Evolutionary conservation across 257 asterid species (phyloP), one percentile per base, ranked within the genome.

Genomic region (Echites panduratus): DNA sequence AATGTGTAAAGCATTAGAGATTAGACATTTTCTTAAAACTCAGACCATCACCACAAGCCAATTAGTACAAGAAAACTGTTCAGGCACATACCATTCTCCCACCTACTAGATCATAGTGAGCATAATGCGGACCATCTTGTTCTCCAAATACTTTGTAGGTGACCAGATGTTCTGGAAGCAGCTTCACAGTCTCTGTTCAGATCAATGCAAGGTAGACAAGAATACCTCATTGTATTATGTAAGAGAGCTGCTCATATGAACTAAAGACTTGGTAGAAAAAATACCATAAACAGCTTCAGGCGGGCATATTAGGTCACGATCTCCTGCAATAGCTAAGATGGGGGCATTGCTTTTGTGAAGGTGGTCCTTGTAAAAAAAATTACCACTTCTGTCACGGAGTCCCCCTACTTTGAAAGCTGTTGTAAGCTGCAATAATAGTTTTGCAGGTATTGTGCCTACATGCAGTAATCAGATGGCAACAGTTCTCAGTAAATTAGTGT

Each of bases 51-150:
- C 11, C 17, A 47, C 12, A 43, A 74, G 58, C 54, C 49, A 73
- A 1, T 65, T 29, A 54, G 73, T 27, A 54, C 24, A 63, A 66
- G 49, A 64, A 70, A 70, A 40, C 32, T 57, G 44, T 29, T 53
- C 50, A 70, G 32, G 48, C 53, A 78, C 89, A 38, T 85, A 95
- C 98, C 98, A 84, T 32, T 66, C 94, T 86, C 54, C 97, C 92
- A 58, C 99, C 99, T 59, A 95, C 99, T 80, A 95, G 80, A 80
- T 95, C 99, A 79, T 95, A 95, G 83, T 95, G 99, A 76, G 97
- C 99, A 82, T 90, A 95, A 84, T 90, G 99, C 22, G 95, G 96
- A 74, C 99, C 99, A 62, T 82, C 74, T 50, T 82, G 82, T 78
- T 87, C 88, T 68, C 99, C 99, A 74, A 89, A 84, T 73, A 86